Conservation (phyloP, 305 asterid species). For the Fraxinus paxiana region DNA sequence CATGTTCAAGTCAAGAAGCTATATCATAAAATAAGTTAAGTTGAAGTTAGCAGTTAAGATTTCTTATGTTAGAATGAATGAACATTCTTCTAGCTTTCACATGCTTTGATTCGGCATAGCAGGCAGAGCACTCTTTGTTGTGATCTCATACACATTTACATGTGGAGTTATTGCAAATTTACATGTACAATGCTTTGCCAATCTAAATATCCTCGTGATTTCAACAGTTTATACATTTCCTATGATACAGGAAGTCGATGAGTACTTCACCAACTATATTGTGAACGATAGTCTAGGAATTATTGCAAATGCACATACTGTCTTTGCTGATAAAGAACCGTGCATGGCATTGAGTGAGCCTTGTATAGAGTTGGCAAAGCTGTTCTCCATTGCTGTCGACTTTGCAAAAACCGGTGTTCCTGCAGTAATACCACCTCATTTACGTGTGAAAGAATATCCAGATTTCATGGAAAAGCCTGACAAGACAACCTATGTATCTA, state of each 20-base stretch:
- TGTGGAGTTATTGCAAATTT: background rate
- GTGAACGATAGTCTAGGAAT: constrained; percentile 76
- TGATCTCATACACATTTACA: background rate
- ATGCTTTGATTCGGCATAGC: background rate
- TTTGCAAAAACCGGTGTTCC: constrained; percentile 85
- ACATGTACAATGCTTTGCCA: background rate
- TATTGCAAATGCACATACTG: constrained; percentile 79
- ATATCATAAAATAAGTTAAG: background rate
- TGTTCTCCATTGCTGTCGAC: constrained; percentile 77
- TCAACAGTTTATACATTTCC: background rate
- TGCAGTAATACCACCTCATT: constrained; percentile 64
- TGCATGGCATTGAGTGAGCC: constrained; percentile 45
- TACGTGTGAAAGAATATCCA: constrained; percentile 75
- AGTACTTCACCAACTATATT: constrained; percentile 77
- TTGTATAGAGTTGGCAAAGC: constrained; percentile 58
- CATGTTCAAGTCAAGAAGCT: background rate
- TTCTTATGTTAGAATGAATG: background rate
- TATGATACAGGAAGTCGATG: constrained; percentile 61
- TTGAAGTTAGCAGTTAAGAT: background rate
- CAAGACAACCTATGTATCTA: constrained; percentile 48
- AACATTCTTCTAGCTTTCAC: background rate
- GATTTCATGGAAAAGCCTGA: constrained; percentile 94
- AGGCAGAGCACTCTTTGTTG: background rate
- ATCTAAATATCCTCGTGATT: background rate
- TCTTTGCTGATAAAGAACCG: constrained; percentile 62